Percentiles rank a stretch among this genome's conserved stretches.
These are phyloP conservation scores for Schizosaccharomyces japonicus DNA, from an alignment of 805 yeast genomes.

Conservation along the genomic window DNA sequence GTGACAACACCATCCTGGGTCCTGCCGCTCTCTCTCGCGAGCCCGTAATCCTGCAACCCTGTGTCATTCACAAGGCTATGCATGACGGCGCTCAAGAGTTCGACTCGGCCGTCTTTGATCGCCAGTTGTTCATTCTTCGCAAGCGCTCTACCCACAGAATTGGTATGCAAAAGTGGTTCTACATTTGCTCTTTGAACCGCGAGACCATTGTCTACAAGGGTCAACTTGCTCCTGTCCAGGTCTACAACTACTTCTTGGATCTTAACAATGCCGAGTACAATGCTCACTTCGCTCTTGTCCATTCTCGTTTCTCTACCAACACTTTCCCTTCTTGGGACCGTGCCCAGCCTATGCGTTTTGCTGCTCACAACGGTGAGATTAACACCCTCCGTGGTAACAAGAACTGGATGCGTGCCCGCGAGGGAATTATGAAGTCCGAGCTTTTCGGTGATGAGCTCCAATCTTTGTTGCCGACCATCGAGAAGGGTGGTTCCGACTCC, in stretches of 20 bases:
- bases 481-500: constrained; percentile 96
- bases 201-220: constrained; percentile 90
- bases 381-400: constrained; percentile 92
- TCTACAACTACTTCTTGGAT: constrained; percentile 83
- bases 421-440: constrained; percentile 78
- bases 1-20: constrained; percentile 79
- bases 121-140: constrained; percentile 61
- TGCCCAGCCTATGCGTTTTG: constrained; percentile 92
- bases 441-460: constrained; percentile 81
- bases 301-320: constrained; percentile 90
- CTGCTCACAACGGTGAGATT: constrained; percentile 97
- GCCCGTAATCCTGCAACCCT: constrained; percentile 79
- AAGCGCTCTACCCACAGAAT: constrained; percentile 77
- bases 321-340: constrained; percentile 99
- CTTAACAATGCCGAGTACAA: constrained; percentile 74
- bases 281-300: constrained; percentile 88
- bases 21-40: constrained; percentile 87
- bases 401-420: constrained; percentile 97
- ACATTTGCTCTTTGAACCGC: constrained; percentile 75
- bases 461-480: constrained; percentile 77
- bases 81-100: constrained; percentile 29
- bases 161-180: constrained; percentile 92
- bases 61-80: constrained; percentile 42
- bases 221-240: constrained; percentile 90
- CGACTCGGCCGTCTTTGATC: constrained; percentile 44